These are phyloP conservation scores for Escovopsis sp. DNA, from an alignment of 2,329 filamentous ascomycete species.

Conservation along the genomic window DNA sequence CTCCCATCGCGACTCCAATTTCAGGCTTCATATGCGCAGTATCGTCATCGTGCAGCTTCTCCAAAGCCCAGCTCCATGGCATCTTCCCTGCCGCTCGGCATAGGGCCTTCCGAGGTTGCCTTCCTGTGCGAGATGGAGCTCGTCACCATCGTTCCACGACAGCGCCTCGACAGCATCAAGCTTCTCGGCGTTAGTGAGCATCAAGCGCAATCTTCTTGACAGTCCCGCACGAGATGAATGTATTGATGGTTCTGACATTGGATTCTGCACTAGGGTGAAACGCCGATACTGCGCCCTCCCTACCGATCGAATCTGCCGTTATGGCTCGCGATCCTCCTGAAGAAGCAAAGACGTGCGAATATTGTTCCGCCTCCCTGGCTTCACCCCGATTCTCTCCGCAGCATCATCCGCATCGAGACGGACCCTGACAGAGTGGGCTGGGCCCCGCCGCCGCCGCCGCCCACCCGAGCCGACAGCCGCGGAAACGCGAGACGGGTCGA, in stretches of 20 bases:
- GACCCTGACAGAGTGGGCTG: slow-evolving; percentile 56
- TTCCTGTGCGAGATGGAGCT: slow-evolving; percentile 97
- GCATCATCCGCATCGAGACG: slow-evolving; percentile 71
- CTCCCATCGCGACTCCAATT: not conserved
- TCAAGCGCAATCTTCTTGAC: not conserved
- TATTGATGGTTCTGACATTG: not conserved
- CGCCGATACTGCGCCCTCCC: slow-evolving; percentile 64
- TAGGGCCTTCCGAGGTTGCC: slow-evolving; percentile 76
- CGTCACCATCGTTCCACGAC: slow-evolving; percentile 82
- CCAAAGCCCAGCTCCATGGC: slow-evolving; percentile 25
- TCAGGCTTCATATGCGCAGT: not conserved
- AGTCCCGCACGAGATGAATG: not conserved
- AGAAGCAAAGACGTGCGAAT: slow-evolving; percentile 85
- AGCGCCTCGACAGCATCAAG: slow-evolving; percentile 72
- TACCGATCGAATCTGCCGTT: slow-evolving; percentile 68
- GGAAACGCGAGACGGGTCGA: slow-evolving; percentile 26
- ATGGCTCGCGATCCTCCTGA: slow-evolving; percentile 90
- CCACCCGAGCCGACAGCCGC: slow-evolving; percentile 33
- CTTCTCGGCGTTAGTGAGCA: slow-evolving; percentile 56
- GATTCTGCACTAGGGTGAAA: slow-evolving; percentile 50
- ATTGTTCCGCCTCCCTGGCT: slow-evolving; percentile 88
- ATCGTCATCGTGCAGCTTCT: not conserved
- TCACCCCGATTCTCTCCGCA: slow-evolving; percentile 55
- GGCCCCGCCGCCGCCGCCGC: slow-evolving; percentile 59
- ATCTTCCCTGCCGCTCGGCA: slow-evolving; percentile 34